These are phyloP conservation scores for Leccinum fuscescens DNA, from an alignment of 1,284 basidiomycete genomes.

Conservation along the genomic window DNA sequence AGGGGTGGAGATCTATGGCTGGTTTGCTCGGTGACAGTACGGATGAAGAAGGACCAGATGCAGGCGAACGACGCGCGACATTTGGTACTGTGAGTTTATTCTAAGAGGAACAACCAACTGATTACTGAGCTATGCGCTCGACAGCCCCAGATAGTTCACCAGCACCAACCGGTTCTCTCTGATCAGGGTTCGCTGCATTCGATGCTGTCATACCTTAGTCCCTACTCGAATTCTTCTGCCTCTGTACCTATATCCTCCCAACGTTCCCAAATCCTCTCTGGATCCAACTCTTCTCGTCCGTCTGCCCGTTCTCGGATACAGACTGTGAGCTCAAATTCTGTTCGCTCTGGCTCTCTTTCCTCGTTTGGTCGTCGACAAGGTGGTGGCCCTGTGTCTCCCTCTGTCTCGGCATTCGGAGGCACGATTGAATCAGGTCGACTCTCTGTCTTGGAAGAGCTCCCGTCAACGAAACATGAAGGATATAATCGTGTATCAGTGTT, in stretches of 20 bases:
- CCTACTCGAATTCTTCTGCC: slow-evolving; percentile 43
- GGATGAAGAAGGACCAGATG: slow-evolving; percentile 21
- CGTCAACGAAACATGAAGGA: slow-evolving; percentile 15
- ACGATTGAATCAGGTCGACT: slow-evolving; percentile 20
- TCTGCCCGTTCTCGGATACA: slow-evolving; percentile 38
- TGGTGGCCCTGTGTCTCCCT: slow-evolving; percentile 30
- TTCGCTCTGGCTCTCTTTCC: slow-evolving; percentile 51
- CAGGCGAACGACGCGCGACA: slow-evolving; percentile 47
- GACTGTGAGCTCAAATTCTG: slow-evolving; percentile 41
- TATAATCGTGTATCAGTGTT: slow-evolving; percentile 34
- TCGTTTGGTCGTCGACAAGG: slow-evolving; percentile 43
- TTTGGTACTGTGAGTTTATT: slow-evolving; percentile 54
- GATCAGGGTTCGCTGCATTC: slow-evolving; percentile 64
- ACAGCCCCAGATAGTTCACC: slow-evolving; percentile 44
- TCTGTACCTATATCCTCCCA: slow-evolving; percentile 49
- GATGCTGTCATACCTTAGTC: slow-evolving; percentile 51
- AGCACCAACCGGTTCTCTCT: slow-evolving; percentile 41
- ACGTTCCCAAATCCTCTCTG: slow-evolving; percentile 33
- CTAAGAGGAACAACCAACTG: slow-evolving; percentile 7
- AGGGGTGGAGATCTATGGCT: slow-evolving; percentile 57
- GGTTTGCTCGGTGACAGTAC: slow-evolving; percentile 26
- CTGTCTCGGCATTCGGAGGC: slow-evolving; percentile 42
- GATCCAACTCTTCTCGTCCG: slow-evolving; percentile 49
- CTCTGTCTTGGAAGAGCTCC: slow-evolving; percentile 23
- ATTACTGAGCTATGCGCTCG: slow-evolving; percentile 11